Conservation (phyloP, 202 grass and related monocot species). For the Zizania palustris region DNA sequence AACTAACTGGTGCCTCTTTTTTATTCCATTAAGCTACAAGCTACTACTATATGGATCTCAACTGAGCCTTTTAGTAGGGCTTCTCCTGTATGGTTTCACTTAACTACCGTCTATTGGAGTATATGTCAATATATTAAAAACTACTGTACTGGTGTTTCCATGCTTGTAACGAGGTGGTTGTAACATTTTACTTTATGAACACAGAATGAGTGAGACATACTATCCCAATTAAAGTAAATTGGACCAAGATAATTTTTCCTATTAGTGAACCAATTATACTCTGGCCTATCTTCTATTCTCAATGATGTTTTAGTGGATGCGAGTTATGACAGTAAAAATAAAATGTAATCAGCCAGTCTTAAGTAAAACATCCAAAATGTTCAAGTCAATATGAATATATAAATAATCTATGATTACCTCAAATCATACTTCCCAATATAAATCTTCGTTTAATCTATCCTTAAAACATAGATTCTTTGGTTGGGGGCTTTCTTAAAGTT, state of each 20-base stretch:
- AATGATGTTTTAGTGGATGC: conserved; percentile 19
- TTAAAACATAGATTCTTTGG: conserved; percentile 13
- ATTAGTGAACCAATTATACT: neutral
- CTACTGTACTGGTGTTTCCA: neutral
- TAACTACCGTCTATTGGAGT: neutral
- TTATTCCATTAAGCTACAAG: conserved; percentile 5
- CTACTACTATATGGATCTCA: neutral
- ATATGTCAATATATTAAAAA: neutral
- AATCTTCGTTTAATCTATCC: neutral
- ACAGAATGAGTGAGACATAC: neutral
- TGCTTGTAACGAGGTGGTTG: neutral
- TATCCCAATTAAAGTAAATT: neutral
- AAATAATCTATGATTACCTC: neutral
- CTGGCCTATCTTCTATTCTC: neutral
- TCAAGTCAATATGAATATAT: conserved; percentile 12
- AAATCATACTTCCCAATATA: neutral
- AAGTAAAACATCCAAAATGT: conserved; percentile 14
- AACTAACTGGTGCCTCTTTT: conserved; percentile 8
- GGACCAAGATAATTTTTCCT: neutral
- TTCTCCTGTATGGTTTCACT: neutral
- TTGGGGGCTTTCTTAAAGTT: conserved; percentile 19
- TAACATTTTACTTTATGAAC: neutral
- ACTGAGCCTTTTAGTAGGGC: neutral
- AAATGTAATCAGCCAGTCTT: conserved; percentile 1
- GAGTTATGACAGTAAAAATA: neutral